phyloP scores from a whole-genome alignment of 148 eudicot species.

The Nepenthes mirabilis region DNA sequence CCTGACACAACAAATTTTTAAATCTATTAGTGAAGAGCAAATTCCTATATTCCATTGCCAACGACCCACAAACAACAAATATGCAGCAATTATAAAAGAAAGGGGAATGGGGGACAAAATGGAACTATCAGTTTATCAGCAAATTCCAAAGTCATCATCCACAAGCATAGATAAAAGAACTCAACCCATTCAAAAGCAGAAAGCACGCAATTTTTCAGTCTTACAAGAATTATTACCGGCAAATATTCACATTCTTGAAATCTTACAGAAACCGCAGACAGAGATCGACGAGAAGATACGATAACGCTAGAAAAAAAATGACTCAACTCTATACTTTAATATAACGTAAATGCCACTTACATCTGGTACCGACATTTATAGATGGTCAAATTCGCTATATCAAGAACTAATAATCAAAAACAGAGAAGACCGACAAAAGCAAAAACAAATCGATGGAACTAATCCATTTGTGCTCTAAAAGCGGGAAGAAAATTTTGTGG shows the following conservation, averaged over 20 bases:
- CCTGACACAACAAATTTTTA: slow-evolving; percentile 31
- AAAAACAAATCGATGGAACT: background rate
- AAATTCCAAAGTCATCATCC: background rate
- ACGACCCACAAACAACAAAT: background rate
- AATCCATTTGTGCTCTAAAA: background rate
- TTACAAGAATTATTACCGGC: too few species aligned
- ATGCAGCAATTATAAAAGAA: slow-evolving; percentile 1
- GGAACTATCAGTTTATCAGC: background rate
- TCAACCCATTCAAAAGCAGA: too few species aligned
- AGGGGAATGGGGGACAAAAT: background rate
- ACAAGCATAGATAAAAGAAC: background rate
- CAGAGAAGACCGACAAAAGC: slow-evolving; percentile 7
- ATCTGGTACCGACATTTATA: background rate
- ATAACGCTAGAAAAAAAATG: too few species aligned
- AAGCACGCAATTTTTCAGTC: too few species aligned
- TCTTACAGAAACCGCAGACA: too few species aligned
- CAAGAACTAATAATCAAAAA: slow-evolving; percentile 7
- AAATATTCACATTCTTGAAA: too few species aligned
- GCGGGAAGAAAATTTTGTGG: background rate
- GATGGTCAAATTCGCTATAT: slow-evolving; percentile 7
- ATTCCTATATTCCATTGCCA: background rate
- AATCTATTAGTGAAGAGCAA: slow-evolving; percentile 1
- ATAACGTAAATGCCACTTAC: background rate
- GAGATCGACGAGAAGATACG: too few species aligned
- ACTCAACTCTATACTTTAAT: background rate